phyloP scores from a whole-genome alignment of 23 red algal genomes.

The Chondrus crispus region DNA sequence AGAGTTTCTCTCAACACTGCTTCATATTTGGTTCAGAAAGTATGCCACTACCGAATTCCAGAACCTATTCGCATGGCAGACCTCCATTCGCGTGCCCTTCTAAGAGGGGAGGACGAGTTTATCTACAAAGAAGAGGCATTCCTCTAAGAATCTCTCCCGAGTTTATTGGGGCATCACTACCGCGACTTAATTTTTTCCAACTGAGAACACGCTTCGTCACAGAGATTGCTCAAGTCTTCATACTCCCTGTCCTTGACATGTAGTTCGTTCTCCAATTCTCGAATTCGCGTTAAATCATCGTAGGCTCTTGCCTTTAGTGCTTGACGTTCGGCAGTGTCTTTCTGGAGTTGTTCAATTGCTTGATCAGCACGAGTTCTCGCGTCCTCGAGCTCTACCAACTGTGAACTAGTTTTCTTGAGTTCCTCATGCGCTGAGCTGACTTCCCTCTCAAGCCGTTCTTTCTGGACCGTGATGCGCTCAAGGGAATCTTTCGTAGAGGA shows the following conservation, averaged over 20 bases:
- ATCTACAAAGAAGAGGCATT: neutral
- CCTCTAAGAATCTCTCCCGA: neutral
- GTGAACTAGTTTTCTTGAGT: constrained; percentile 6
- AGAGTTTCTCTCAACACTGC: constrained; percentile 69
- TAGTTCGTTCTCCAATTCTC: constrained; percentile 40
- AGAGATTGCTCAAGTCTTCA: constrained; percentile 42
- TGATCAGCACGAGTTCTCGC: neutral
- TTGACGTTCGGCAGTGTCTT: constrained; percentile 14
- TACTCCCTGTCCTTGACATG: constrained; percentile 39
- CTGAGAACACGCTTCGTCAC: constrained; percentile 23
- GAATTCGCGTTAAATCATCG: constrained; percentile 56
- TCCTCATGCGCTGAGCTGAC: constrained; percentile 15
- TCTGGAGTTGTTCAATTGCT: constrained; percentile 8
- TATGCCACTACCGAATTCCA: constrained; percentile 49
- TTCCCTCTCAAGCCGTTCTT: constrained; percentile 12
- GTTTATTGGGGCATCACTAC: neutral
- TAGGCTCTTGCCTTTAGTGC: constrained; percentile 60
- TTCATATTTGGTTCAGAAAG: neutral
- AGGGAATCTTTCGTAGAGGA: constrained; percentile 30
- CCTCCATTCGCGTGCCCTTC: constrained; percentile 52
- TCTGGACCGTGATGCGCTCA: constrained; percentile 9
- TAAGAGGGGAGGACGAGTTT: constrained; percentile 32
- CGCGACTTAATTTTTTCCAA: constrained; percentile 22
- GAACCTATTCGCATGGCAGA: constrained; percentile 60
- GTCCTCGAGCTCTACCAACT: constrained; percentile 18